phyloP scores from a whole-genome alignment of 2,329 filamentous ascomycete genomes.

The Pyrenochaeta sp. region DNA sequence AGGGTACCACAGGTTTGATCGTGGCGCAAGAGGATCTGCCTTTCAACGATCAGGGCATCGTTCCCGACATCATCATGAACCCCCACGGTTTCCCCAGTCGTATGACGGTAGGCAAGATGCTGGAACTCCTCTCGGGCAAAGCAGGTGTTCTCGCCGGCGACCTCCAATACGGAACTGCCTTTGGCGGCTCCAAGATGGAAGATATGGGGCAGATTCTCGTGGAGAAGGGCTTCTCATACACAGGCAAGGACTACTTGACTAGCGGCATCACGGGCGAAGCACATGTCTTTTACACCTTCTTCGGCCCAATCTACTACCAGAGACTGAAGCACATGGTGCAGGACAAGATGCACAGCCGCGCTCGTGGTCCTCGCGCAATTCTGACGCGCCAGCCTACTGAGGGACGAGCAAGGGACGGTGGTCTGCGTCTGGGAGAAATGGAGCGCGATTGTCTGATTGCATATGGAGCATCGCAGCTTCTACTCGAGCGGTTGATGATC shows the following conservation, averaged over 20 bases:
- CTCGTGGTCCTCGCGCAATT: slow-evolving; percentile 87
- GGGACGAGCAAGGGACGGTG: slow-evolving; percentile 90
- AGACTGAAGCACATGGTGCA: slow-evolving; percentile 99
- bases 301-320: slow-evolving; percentile 98
- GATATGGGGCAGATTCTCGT: slow-evolving; percentile 88
- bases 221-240: slow-evolving; percentile 90
- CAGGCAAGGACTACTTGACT: slow-evolving; percentile 96
- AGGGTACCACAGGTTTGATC: slow-evolving; percentile 96
- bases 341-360: slow-evolving; percentile 98
- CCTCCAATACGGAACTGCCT: slow-evolving; percentile 88
- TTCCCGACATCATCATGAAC: slow-evolving; percentile 99
- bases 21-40: slow-evolving; percentile 97
- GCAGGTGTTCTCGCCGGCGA: slow-evolving; percentile 86
- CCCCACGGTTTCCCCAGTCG: slow-evolving; percentile 99
- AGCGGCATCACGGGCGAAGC: slow-evolving; percentile 94
- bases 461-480: slow-evolving; percentile 90
- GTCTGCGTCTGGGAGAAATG: slow-evolving; percentile 95
- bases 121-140: slow-evolving; percentile 94
- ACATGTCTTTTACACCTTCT: slow-evolving; percentile 95
- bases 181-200: slow-evolving; percentile 82
- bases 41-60: slow-evolving; percentile 87
- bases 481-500: slow-evolving; percentile 93
- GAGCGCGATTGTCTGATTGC: slow-evolving; percentile 98
- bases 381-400: slow-evolving; percentile 95
- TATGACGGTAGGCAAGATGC: slow-evolving; percentile 98